phyloP scores from a whole-genome alignment of 768 basidiomycete genomes.

The Suillus variegatus region DNA sequence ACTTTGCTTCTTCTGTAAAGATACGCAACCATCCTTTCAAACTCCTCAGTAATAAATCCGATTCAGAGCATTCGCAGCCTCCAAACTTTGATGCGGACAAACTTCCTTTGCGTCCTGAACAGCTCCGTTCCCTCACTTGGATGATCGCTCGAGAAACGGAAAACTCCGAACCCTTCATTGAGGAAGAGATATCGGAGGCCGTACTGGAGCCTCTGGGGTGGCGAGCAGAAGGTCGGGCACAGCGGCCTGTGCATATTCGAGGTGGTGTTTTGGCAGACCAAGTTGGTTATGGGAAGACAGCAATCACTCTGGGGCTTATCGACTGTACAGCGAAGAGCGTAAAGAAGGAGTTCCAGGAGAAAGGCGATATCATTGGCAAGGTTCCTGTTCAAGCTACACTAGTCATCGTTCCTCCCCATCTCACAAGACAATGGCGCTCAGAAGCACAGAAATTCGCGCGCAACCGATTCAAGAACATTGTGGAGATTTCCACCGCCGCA shows the following conservation, averaged over 20 bases:
- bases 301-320: constrained; percentile 88
- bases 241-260: constrained; percentile 69
- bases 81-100: constrained; percentile 59
- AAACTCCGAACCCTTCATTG: constrained; percentile 72
- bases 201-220: constrained; percentile 84
- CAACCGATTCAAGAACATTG: constrained; percentile 45
- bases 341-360: constrained; percentile 56
- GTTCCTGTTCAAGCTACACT: constrained; percentile 82
- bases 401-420: constrained; percentile 86
- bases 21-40: constrained; percentile 63
- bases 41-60: constrained; percentile 74
- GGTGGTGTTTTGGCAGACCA: constrained; percentile 95
- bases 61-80: constrained; percentile 73
- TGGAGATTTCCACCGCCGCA: constrained; percentile 65
- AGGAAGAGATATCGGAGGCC: constrained; percentile 94
- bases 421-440: constrained; percentile 86
- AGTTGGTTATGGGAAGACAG: constrained; percentile 97
- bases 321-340: constrained; percentile 65
- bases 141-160: constrained; percentile 80
- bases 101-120: constrained; percentile 75
- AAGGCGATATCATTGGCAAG: constrained; percentile 52
- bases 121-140: constrained; percentile 89
- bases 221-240: constrained; percentile 92
- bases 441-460: constrained; percentile 82
- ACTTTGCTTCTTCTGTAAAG: constrained; percentile 66